A percentile compares a stretch with the other conserved stretches of the same genome.
phyloP scores from a whole-genome alignment of 2,329 filamentous ascomycete species.

The Corniculantispora saksenae region DNA sequence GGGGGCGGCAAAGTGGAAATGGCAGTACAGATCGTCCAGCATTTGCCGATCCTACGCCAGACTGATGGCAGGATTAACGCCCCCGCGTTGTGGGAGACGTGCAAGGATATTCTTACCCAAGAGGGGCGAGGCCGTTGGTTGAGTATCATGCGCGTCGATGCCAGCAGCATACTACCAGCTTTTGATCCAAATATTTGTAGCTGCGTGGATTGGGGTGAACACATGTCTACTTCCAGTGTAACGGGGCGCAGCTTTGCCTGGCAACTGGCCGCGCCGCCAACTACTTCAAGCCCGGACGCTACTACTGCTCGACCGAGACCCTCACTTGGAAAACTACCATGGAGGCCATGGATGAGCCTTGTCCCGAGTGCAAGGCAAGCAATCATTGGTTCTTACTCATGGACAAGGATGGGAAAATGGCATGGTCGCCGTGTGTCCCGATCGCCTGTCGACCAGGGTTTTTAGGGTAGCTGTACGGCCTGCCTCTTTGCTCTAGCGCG shows the following conservation, averaged over 20 bases:
- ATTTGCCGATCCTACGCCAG: not conserved
- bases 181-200: constrained; percentile 19
- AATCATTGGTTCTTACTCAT: not conserved
- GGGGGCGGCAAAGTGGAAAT: not conserved
- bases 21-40: not conserved
- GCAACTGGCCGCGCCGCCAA: not conserved
- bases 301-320: not conserved
- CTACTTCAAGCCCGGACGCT: not conserved
- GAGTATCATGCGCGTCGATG: not conserved
- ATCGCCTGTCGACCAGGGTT: not conserved
- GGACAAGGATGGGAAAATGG: not conserved
- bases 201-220: constrained; percentile 19
- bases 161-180: constrained; percentile 15
- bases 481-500: too few species aligned
- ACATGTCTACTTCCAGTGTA: not conserved
- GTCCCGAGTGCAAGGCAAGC: not conserved
- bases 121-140: not conserved
- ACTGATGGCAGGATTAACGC: not conserved
- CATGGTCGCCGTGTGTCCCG: not conserved
- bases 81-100: too few species aligned
- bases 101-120: not conserved
- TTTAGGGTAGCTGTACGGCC: not conserved
- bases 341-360: not conserved
- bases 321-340: not conserved
- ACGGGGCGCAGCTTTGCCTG: not conserved